phyloP scores from a whole-genome alignment of 345 rosid species.

The Eucalyptus erythrocorys region DNA sequence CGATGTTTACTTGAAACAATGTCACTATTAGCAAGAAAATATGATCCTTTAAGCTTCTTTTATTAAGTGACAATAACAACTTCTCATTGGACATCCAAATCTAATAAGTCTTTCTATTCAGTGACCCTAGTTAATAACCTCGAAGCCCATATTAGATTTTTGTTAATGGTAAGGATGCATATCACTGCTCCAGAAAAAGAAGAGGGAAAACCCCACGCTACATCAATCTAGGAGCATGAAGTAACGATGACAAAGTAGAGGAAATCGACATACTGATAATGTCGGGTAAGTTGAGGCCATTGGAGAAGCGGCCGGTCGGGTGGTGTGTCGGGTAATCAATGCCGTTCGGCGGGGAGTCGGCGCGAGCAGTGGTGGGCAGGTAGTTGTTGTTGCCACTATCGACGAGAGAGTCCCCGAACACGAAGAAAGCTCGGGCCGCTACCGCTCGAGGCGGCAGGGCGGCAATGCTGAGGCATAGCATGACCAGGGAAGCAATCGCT shows the following conservation, averaged over 20 bases:
- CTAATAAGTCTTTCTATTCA: neutral
- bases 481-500: neutral
- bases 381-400: constrained; percentile 54
- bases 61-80: neutral
- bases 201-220: neutral
- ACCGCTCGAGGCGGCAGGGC: neutral
- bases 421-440: constrained; percentile 15
- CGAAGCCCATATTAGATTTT: neutral
- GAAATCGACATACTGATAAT: constrained; percentile 14
- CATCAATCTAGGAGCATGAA: neutral
- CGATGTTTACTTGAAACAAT: neutral
- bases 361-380: constrained; percentile 35
- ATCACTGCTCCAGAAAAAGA: neutral
- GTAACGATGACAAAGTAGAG: neutral
- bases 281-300: constrained; percentile 47
- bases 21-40: neutral
- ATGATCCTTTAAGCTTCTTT: neutral
- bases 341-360: constrained; percentile 41
- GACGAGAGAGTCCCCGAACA: constrained; percentile 39
- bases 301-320: constrained; percentile 43
- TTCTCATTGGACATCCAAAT: neutral
- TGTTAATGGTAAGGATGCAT: neutral
- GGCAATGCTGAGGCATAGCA: neutral
- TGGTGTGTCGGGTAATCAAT: constrained; percentile 36
- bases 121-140: neutral